Base-by-base conservation (phyloP, 176 grass and related monocot genomes). In the Tuctoria greenei region DNA sequence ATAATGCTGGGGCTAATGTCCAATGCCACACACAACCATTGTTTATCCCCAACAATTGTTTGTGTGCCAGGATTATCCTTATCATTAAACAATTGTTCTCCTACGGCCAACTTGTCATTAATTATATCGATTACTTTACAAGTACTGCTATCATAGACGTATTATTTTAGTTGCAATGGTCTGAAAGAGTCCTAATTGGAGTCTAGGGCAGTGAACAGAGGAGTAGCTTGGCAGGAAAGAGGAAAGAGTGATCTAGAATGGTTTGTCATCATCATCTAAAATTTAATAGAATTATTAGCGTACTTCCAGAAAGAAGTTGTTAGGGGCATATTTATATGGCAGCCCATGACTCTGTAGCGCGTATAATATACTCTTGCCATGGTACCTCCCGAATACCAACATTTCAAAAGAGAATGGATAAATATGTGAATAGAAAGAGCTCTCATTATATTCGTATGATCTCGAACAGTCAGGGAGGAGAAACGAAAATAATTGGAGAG, bases 101-200 rank as follows among this genome's bases (percentile, higher is more conserved):
- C 60, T 66, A 34, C 62, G 66, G 57, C 31, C 70, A 80, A 80
- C 69, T 69, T 76, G 65, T 75, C 75, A 47, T 74, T 55, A 73
- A 55, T 63, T 76, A 80, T 56, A 47, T 41, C 40, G 64, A 80
- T 66, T 75, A 79, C 56, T 75, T 88, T 84, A 76, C 47, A 64
- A 40, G 81, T 88, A 88, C 71, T 88, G 64, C 80, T 71, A 50
- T 71, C 31, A 56, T 73, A 82, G 10, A 18, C 31, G 75, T 88
- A 84, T 65, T 71, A 74, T 70, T 17, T 25, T 76, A 73, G 64
- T 69, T 71, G 51, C 72, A 17, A 41, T 80, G 69, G 44, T 25
- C 79, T 79, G 47, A 88, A 64, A 83, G 44, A 45, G 75, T 64
- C 37, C 46, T 28, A 46, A 65, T 82, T 58, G 54, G 54, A 50